Percentiles rank a stretch among this genome's conserved stretches.
Evolutionary conservation across 352 stramenopile species (phyloP).

Genomic region (Phytophthora brassicae): DNA sequence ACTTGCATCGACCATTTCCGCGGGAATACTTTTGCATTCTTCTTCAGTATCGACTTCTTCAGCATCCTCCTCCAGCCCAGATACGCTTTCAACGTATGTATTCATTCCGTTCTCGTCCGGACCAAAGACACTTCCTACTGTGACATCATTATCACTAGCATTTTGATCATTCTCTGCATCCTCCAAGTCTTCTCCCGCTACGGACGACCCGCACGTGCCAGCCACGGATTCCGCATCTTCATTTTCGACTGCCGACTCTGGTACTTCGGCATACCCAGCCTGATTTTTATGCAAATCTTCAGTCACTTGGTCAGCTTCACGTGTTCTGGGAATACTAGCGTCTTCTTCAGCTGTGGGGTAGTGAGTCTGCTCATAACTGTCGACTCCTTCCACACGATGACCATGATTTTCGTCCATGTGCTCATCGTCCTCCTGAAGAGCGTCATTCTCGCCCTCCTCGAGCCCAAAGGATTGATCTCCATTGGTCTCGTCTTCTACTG

Average conservation of each 20-base stretch:
- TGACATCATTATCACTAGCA: neutral
- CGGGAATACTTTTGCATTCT: neutral
- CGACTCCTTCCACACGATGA: neutral
- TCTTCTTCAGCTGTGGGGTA: no score
- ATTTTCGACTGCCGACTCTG: neutral
- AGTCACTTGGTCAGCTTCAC: no score
- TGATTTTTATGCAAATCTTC: no score
- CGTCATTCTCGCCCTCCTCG: conserved; percentile 1
- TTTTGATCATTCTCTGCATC: neutral
- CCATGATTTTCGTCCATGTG: neutral
- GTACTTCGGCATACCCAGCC: neutral
- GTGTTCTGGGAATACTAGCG: no score
- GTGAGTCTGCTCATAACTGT: neutral
- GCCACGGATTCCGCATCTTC: neutral
- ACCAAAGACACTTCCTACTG: neutral
- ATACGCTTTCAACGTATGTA: no score
- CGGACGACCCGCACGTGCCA: neutral
- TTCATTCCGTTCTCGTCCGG: neutral
- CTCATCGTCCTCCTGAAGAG: conserved; percentile 1
- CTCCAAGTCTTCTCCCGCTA: neutral
- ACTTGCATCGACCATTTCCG: no score
- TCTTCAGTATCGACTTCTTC: neutral
- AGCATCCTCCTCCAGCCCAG: no score
- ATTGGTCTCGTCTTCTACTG: conserved; percentile 1
- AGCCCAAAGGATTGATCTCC: neutral